Base-by-base conservation (phyloP, 768 basidiomycete species). In the Boletus bicolor region DNA sequence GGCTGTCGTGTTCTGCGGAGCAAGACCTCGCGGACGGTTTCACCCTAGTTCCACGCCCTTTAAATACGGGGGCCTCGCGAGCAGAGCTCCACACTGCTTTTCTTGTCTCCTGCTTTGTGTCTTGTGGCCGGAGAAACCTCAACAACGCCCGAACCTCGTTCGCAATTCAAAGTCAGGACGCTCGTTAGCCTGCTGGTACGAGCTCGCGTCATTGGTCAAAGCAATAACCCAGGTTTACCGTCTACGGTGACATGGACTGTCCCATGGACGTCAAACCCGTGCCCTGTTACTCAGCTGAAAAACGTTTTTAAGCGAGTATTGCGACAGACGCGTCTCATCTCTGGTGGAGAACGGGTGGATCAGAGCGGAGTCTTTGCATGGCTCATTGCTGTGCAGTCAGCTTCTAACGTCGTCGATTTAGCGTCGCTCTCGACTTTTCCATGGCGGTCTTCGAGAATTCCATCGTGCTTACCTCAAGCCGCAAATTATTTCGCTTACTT, bases 91-190 rank as follows among this genome's bases (percentile, higher is more conserved):
- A 49, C 51, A 59, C 62, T 58, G 61, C 66, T 56, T 62, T 60
- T 57, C 66, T 54, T 30, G 62, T 65, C 58, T 52, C 59, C 46
- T 56, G 59, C 65, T 28, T 63, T 58, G 56, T 63, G 59, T 59
- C 47, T 51, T 58, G 57, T 65, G 57, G 55, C 49, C 43, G 60
- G 58, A 57, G 52, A 60, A 52, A 60, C 50, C 48, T 53, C 68
- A 49, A 58, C 65, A 63, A 67, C 50, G 58, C 59, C 66, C 56
- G 57, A 56, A 55, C 68, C 65, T 72, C 64, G 50, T 68, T 61
- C 67, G 63, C 58, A 57, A 61, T 67, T 58, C 68, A 66, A 67
- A 59, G 58, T 61, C 68, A 64, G 58, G 58, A 56, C 58, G 51
- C 10, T 60, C 53, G 44, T 48, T 42, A 55, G 56, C 64, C 44